Conservation (phyloP, 208 protist genomes). For the Wallacemonas collosoma region DNA sequence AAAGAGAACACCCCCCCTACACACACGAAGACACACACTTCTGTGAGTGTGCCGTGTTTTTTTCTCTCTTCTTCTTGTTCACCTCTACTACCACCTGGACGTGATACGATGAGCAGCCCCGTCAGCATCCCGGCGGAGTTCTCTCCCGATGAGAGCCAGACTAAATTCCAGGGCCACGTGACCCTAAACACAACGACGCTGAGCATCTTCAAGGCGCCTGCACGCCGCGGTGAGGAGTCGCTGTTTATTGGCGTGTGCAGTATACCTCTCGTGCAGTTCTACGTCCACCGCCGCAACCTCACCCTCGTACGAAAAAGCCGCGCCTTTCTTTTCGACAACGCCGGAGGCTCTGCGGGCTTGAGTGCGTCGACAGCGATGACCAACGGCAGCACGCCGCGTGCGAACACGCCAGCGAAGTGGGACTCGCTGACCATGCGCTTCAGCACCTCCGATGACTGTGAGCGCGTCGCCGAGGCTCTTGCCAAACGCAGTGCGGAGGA, state of each 20-base stretch:
- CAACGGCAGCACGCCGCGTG: slow-evolving; percentile 24
- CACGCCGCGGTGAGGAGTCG: slow-evolving; percentile 37
- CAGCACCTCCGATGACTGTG: slow-evolving; percentile 31
- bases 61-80: slow-evolving; percentile 19
- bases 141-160: slow-evolving; percentile 43
- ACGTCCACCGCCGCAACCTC: slow-evolving; percentile 43
- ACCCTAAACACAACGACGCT: slow-evolving; percentile 65
- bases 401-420: slow-evolving; percentile 55
- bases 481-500: slow-evolving; percentile 48
- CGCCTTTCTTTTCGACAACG: slow-evolving; percentile 75
- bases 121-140: slow-evolving; percentile 54
- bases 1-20: slow-evolving; percentile 19
- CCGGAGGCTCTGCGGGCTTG: slow-evolving; percentile 29
- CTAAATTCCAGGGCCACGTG: slow-evolving; percentile 41
- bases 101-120: slow-evolving; percentile 25
- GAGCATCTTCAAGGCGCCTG: slow-evolving; percentile 50
- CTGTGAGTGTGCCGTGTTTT: not conserved
- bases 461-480: slow-evolving; percentile 52
- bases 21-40: not conserved
- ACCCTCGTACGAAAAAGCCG: slow-evolving; percentile 44
- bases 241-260: slow-evolving; percentile 77
- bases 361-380: slow-evolving; percentile 1
- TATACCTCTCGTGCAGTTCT: slow-evolving; percentile 61
- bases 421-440: slow-evolving; percentile 53
- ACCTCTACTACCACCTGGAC: slow-evolving; percentile 9